A percentile compares a stretch with the other conserved stretches of the same genome.
Evolutionary conservation across 140 eudicot genomes (phyloP).

Genomic region (Stevia rebaudiana): DNA sequence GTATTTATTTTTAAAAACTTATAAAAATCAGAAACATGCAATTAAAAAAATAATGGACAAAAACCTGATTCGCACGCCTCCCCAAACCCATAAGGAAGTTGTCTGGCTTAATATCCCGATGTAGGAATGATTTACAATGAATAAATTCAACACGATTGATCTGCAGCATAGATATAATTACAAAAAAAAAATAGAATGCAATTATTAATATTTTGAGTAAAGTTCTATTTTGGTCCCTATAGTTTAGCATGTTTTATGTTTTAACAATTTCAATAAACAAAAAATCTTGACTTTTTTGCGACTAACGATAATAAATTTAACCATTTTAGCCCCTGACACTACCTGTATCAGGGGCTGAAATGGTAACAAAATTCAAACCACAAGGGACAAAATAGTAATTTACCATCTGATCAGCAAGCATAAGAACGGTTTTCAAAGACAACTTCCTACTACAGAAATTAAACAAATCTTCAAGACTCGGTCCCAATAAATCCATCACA

Average conservation of each 20-base stretch:
- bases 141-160: conserved; percentile 82
- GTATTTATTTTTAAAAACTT: background rate
- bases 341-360: no score
- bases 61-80: conserved; percentile 84
- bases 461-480: conserved; percentile 86
- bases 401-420: conserved; percentile 99
- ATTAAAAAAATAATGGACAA: background rate
- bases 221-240: no score
- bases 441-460: conserved; percentile 83
- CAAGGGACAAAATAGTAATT: no score
- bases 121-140: conserved; percentile 74
- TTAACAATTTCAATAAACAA: no score
- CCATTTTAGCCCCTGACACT: no score
- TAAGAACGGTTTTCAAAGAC: conserved; percentile 85
- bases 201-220: background rate
- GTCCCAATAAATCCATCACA: conserved; percentile 85
- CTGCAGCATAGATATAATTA: conserved; percentile 31
- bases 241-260: no score
- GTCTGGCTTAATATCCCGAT: conserved; percentile 91
- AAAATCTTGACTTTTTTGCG: no score
- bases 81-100: conserved; percentile 95
- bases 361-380: no score
- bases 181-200: no score
- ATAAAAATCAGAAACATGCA: conserved; percentile 1
- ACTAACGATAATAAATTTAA: no score